Base-by-base conservation (phyloP, 1,284 basidiomycete genomes). In the Heliocybe sulcata region DNA sequence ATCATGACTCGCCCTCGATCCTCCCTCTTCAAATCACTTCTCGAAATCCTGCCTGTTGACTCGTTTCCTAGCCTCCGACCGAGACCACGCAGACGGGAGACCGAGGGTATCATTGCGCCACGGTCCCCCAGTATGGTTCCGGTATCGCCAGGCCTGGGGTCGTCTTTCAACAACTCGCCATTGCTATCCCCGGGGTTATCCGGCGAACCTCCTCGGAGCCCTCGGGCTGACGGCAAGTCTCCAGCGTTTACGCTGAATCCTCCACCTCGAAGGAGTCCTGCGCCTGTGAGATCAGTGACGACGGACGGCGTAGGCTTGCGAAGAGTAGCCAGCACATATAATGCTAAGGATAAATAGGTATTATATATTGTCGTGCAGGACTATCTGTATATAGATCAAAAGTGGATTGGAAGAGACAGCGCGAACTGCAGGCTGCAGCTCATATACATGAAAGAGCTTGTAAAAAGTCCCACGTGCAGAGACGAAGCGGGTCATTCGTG, bases 41-140 rank as follows among this genome's bases (percentile, higher is more conserved):
- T 65, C 52, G 67, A 66, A 52, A 56, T 60, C 2, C 58, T 69
- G 2, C 65, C 67, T 1, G 26, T 65, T 14, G 63, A 67, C 47
- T 61, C 60, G 3, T 51, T 71, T 20, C 69, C 69, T 2, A 62
- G 64, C 2, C 25, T 70, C 0, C 66, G 69, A 16, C 63, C 65
- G 0, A 59, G 60, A 27, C 60, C 38, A 20, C 38, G 38, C 38
- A 42, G 64, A 11, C 62, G 63, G 29, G 64, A 64, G n/a, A 59
- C 64, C 1, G 69, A 71, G 42, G 69, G 69, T 2, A 64, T 71
- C 27, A 67, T 70, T 33, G 69, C 70, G 1, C 69, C 70, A 1
- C 63, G 60, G 1, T 67, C 66, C 20, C 29, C 45, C 19, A 10
- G 22, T 19, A 20, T 26, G 54, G 8, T 45, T 23, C 48, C 48